Percentiles rank a stretch among this genome's conserved stretches.
Evolutionary conservation across 1,139 yeast genomes (phyloP).

Genomic region (Saccharomyces hybrid): DNA sequence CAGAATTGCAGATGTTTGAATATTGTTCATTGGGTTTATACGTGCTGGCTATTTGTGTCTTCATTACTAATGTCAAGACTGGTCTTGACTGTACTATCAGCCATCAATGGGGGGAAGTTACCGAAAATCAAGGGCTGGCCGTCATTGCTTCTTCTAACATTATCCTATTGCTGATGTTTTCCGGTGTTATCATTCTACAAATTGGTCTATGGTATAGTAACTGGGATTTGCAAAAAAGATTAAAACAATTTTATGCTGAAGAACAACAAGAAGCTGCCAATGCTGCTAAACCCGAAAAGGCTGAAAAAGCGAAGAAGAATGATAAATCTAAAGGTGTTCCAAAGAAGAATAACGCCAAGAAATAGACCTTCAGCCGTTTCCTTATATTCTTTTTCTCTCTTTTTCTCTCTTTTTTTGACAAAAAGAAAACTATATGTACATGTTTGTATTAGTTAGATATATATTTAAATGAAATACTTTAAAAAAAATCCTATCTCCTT

Average conservation of each 20-base stretch:
- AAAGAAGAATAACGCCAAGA: neutral
- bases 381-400: neutral
- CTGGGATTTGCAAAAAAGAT: slow-evolving; percentile 56
- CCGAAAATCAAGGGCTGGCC: slow-evolving; percentile 73
- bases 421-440: neutral
- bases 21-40: slow-evolving; percentile 72
- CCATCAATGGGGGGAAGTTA: slow-evolving; percentile 92
- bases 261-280: slow-evolving; percentile 32
- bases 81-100: slow-evolving; percentile 64
- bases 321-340: neutral
- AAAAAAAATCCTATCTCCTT: neutral
- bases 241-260: slow-evolving; percentile 41
- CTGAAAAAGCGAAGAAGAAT: slow-evolving; percentile 3
- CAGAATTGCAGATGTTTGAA: slow-evolving; percentile 79
- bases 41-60: slow-evolving; percentile 66
- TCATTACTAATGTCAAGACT: slow-evolving; percentile 75
- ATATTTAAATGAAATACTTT: neutral
- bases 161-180: slow-evolving; percentile 59
- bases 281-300: slow-evolving; percentile 4
- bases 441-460: neutral
- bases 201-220: slow-evolving; percentile 86
- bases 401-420: neutral
- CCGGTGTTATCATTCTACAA: slow-evolving; percentile 78
- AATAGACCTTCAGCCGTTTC: neutral
- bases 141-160: slow-evolving; percentile 88